Percentiles rank a stretch among this genome's conserved stretches.
Evolutionary conservation across 2,329 filamentous ascomycete species (phyloP).

Genomic region (Hortaea sp.): DNA sequence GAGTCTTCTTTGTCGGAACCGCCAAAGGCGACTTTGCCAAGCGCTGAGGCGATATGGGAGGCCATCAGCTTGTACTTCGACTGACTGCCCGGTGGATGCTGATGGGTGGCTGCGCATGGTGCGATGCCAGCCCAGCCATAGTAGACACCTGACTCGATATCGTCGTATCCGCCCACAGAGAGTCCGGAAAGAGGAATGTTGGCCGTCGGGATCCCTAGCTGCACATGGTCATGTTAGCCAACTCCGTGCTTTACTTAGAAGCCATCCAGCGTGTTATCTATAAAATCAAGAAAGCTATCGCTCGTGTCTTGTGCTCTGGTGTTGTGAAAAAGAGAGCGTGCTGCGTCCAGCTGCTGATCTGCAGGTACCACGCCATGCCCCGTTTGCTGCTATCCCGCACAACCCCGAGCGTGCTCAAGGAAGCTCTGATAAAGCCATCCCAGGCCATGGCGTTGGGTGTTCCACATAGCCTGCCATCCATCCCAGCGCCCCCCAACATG

Average conservation of each 20-base stretch:
- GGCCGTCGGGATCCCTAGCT: constrained; percentile 94
- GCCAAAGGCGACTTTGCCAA: constrained; percentile 9
- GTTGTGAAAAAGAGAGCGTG: no score
- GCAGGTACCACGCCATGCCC: no score
- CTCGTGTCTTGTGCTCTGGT: background rate
- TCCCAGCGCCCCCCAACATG: no score
- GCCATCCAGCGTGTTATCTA: no score
- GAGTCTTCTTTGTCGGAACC: constrained; percentile 1
- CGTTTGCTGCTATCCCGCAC: no score
- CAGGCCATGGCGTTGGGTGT: no score
- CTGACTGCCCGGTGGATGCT: constrained; percentile 10
- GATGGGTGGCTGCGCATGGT: constrained; percentile 16
- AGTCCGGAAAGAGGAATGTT: constrained; percentile 67
- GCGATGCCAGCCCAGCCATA: constrained; percentile 77
- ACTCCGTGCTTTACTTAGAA: background rate
- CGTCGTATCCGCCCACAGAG: constrained; percentile 54
- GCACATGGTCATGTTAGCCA: background rate
- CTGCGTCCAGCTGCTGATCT: no score
- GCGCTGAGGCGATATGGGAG: constrained; percentile 7
- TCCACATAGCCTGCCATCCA: no score
- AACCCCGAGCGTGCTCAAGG: no score
- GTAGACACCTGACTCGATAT: constrained; percentile 73
- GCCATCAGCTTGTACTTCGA: constrained; percentile 18
- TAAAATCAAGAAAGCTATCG: no score
- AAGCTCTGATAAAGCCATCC: no score